Evolutionary conservation across 805 yeast genomes (phyloP).

Genomic region (Tetrapisispora taiwanensis): DNA sequence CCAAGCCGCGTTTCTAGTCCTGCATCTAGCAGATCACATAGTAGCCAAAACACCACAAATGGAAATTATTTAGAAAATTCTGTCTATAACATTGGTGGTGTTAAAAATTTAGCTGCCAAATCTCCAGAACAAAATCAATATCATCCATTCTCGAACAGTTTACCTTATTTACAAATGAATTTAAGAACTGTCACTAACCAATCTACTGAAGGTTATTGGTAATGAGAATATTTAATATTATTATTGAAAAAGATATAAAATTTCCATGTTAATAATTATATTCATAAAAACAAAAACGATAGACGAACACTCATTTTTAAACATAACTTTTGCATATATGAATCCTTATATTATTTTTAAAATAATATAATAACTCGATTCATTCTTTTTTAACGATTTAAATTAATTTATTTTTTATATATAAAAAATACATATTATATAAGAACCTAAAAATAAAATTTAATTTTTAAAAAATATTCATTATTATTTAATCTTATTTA

Average conservation of each 20-base stretch:
- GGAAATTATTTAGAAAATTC: background rate
- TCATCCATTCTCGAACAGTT: conserved; percentile 3
- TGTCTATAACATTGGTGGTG: background rate
- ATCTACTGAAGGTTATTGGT: conserved; percentile 6
- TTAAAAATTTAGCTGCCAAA: background rate
- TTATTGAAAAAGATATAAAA: background rate
- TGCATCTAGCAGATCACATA: background rate
- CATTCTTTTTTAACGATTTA: background rate
- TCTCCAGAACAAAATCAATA: conserved; percentile 1
- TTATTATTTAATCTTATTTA: background rate
- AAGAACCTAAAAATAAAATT: background rate
- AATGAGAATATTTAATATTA: background rate
- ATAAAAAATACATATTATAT: background rate
- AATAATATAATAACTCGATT: background rate
- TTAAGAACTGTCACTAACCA: conserved; percentile 15
- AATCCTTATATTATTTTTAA: too few relatives aligned
- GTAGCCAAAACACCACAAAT: background rate
- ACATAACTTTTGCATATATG: conserved; percentile 1
- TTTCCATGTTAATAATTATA: background rate
- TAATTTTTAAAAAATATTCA: too few relatives aligned
- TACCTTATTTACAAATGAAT: conserved; percentile 12
- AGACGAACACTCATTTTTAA: background rate
- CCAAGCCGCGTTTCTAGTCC: background rate
- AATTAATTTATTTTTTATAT: background rate
- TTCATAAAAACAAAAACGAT: background rate